phyloP scores from a whole-genome alignment of 2,329 filamentous ascomycete genomes.

The Ceratocystis diversiconidia region DNA sequence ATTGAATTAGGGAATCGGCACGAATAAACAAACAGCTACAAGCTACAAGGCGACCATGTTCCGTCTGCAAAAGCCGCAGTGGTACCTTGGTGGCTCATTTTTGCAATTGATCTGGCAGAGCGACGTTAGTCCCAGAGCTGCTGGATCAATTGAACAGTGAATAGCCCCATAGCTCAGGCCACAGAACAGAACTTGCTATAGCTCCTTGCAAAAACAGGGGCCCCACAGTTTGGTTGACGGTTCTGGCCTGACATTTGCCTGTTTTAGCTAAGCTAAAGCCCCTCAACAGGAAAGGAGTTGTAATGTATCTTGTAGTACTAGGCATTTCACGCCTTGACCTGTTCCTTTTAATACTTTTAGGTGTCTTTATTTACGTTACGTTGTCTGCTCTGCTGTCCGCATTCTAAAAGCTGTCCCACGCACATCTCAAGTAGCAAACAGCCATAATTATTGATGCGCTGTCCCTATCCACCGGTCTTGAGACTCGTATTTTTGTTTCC shows the following conservation, averaged over 20 bases:
- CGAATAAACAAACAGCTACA: background rate
- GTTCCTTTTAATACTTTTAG: background rate
- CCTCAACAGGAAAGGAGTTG: background rate
- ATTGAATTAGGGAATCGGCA: background rate
- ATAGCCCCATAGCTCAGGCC: background rate
- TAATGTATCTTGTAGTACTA: no score
- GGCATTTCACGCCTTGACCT: background rate
- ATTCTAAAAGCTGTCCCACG: background rate
- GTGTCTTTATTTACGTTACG: slow-evolving; percentile 2
- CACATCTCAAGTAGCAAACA: background rate
- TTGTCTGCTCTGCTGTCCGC: no score
- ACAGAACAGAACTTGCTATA: background rate
- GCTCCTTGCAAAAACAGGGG: background rate
- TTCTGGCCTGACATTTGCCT: background rate
- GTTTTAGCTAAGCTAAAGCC: slow-evolving; percentile 4
- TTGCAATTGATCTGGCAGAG: background rate
- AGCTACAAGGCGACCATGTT: background rate
- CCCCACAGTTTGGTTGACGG: slow-evolving; percentile 6
- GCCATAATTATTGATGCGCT: background rate
- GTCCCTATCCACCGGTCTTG: background rate
- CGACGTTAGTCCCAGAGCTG: no score
- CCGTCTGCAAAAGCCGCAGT: no score
- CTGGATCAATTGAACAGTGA: no score
- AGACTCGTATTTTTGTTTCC: background rate
- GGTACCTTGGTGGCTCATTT: background rate